Percentiles rank a stretch among this genome's conserved stretches.
phyloP scores from a whole-genome alignment of 352 stramenopile genomes.

The Pythium graminicola region DNA sequence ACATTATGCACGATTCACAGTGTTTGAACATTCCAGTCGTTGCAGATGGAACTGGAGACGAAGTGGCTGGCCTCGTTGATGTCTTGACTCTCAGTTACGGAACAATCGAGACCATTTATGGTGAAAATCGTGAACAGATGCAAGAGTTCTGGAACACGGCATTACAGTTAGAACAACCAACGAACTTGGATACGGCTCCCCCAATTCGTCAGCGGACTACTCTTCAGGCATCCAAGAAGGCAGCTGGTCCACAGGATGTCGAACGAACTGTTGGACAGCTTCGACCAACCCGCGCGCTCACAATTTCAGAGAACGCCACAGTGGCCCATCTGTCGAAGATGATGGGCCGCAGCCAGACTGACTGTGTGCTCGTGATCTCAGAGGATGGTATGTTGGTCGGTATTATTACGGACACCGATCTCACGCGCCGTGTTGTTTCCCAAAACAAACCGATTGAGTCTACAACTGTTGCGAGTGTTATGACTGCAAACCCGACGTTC shows the following conservation, averaged over 20 bases:
- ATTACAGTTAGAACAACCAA: constrained; percentile 69
- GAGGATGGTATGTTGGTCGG: constrained; percentile 85
- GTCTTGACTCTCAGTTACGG: constrained; percentile 82
- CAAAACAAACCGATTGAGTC: constrained; percentile 67
- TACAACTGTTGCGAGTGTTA: constrained; percentile 67
- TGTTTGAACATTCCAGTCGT: constrained; percentile 79
- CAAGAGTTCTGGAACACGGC: constrained; percentile 87
- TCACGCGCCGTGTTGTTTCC: constrained; percentile 77
- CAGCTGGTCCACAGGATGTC: constrained; percentile 52
- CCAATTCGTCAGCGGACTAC: constrained; percentile 45
- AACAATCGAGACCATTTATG: constrained; percentile 85
- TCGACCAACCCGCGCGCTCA: constrained; percentile 85
- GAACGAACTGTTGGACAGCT: constrained; percentile 77
- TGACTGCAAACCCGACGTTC: constrained; percentile 82
- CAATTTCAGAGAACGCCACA: constrained; percentile 63
- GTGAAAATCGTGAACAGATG: constrained; percentile 82
- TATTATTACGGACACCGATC: constrained; percentile 94
- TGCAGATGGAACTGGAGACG: constrained; percentile 46
- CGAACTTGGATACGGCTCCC: constrained; percentile 28
- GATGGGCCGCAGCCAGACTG: constrained; percentile 87
- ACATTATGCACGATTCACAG: constrained; percentile 87
- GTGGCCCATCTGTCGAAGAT: constrained; percentile 84
- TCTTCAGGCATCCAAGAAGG: constrained; percentile 35
- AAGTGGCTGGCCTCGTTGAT: constrained; percentile 74
- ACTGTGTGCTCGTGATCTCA: constrained; percentile 91